phyloP scores from a whole-genome alignment of 805 yeast species.

The Saturnispora sekii region DNA sequence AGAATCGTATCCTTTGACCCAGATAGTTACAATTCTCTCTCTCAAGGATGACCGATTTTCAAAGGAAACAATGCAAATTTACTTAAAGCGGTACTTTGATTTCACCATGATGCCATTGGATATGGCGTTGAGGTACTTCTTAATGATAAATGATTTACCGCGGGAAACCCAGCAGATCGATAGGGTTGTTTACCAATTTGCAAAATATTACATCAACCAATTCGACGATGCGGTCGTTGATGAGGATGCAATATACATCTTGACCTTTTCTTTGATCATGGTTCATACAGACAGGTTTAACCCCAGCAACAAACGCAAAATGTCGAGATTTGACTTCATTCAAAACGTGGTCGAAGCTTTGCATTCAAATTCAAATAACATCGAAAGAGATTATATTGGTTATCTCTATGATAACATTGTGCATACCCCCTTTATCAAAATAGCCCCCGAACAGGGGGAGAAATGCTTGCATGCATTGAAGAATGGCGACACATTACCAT shows the following conservation, averaged over 20 bases:
- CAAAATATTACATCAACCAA: constrained; percentile 38
- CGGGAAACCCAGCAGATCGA: constrained; percentile 72
- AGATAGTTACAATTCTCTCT: constrained; percentile 23
- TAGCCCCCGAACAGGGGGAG: constrained; percentile 19
- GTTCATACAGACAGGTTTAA: constrained; percentile 70
- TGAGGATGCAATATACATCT: constrained; percentile 48
- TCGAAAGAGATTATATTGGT: constrained; percentile 35
- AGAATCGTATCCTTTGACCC: constrained; percentile 19
- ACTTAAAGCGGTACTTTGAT: constrained; percentile 32
- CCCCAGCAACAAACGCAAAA: constrained; percentile 54
- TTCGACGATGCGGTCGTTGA: constrained; percentile 31
- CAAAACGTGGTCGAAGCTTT: constrained; percentile 27
- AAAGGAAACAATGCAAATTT: constrained; percentile 17
- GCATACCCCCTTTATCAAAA: constrained; percentile 43
- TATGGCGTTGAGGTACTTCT: constrained; percentile 49
- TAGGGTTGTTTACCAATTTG: constrained; percentile 49
- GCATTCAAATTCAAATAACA: constrained; percentile 19
- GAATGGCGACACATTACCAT: constrained; percentile 16
- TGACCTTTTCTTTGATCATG: constrained; percentile 57
- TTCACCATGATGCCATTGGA: constrained; percentile 53
- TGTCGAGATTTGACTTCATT: constrained; percentile 55
- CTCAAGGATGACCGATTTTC: constrained; percentile 23
- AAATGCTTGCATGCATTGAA: constrained; percentile 15
- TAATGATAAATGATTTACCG: constrained; percentile 53
- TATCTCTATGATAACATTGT: constrained; percentile 64